These are phyloP conservation scores for Yamadazyma aaseri DNA, from an alignment of 1,139 yeast genomes.

Conservation along the genomic window DNA sequence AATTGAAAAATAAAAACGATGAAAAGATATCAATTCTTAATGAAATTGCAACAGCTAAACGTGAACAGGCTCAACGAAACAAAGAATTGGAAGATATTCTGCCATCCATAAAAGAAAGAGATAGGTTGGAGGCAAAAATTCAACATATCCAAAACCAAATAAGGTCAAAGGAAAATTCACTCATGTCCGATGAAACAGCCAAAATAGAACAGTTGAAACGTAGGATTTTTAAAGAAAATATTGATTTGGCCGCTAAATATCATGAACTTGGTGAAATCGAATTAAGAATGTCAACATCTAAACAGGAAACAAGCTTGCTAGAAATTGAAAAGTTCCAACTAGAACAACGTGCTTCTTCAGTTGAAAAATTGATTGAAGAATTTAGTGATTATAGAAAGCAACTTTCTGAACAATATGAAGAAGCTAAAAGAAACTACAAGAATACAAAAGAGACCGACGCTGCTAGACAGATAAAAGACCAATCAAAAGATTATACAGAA, in stretches of 20 bases:
- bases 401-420: slow-evolving; percentile 32
- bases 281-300: slow-evolving; percentile 3
- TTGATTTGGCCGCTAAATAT: background rate
- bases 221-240: slow-evolving; percentile 6
- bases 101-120: slow-evolving; percentile 1
- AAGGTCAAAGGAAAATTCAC: slow-evolving; percentile 1
- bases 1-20: background rate
- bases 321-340: slow-evolving; percentile 20
- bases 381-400: slow-evolving; percentile 30
- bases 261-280: background rate
- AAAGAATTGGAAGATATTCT: background rate
- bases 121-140: slow-evolving; percentile 12
- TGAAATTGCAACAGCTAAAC: background rate
- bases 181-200: slow-evolving; percentile 16
- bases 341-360: slow-evolving; percentile 24
- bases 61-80: background rate
- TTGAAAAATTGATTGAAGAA: slow-evolving; percentile 31
- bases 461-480: slow-evolving; percentile 39
- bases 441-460: slow-evolving; percentile 46
- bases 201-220: slow-evolving; percentile 6
- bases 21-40: too few relatives aligned
- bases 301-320: slow-evolving; percentile 15
- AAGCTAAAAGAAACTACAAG: slow-evolving; percentile 42
- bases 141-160: slow-evolving; percentile 4
- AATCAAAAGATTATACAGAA: slow-evolving; percentile 37